phyloP scores from a whole-genome alignment of 495 filamentous ascomycete species.

The Aspergillus affinis region DNA sequence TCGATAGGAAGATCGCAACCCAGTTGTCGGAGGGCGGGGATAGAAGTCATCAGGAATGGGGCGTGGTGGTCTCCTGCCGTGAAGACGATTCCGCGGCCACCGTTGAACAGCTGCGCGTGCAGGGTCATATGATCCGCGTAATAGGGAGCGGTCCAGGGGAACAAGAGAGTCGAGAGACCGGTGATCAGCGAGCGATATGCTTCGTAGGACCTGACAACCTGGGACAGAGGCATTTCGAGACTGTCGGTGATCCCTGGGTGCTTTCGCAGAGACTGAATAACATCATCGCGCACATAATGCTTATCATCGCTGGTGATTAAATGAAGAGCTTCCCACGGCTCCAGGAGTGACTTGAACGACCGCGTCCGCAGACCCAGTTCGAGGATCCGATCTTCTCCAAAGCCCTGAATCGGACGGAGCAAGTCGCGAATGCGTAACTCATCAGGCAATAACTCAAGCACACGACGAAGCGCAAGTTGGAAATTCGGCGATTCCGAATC shows the following conservation, averaged over 20 bases:
- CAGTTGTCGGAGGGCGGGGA: slow-evolving; percentile 28
- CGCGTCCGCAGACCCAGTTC: slow-evolving; percentile 24
- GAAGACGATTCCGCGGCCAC: slow-evolving; percentile 32
- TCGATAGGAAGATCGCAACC: slow-evolving; percentile 38
- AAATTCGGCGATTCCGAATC: neutral
- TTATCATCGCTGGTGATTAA: slow-evolving; percentile 5
- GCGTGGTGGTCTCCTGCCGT: slow-evolving; percentile 32
- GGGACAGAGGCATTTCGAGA: slow-evolving; percentile 11
- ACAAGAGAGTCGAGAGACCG: slow-evolving; percentile 23
- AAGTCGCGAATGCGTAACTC: slow-evolving; percentile 8
- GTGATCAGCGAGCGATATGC: slow-evolving; percentile 25
- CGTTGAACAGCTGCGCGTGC: slow-evolving; percentile 24
- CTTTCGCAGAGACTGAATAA: slow-evolving; percentile 23
- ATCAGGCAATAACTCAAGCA: slow-evolving; percentile 11
- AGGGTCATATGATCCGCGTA: slow-evolving; percentile 30
- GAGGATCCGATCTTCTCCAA: slow-evolving; percentile 17
- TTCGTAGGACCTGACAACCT: slow-evolving; percentile 29
- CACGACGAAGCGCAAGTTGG: neutral
- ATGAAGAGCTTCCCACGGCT: slow-evolving; percentile 22
- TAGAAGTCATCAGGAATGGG: slow-evolving; percentile 31
- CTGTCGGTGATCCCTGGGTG: slow-evolving; percentile 8
- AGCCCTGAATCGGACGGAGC: slow-evolving; percentile 11
- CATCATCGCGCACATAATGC: slow-evolving; percentile 20
- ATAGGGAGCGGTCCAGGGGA: slow-evolving; percentile 35
- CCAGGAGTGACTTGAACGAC: slow-evolving; percentile 16